phyloP scores from a whole-genome alignment of 164 flowering plant genomes.

The Berberis vulgaris region DNA sequence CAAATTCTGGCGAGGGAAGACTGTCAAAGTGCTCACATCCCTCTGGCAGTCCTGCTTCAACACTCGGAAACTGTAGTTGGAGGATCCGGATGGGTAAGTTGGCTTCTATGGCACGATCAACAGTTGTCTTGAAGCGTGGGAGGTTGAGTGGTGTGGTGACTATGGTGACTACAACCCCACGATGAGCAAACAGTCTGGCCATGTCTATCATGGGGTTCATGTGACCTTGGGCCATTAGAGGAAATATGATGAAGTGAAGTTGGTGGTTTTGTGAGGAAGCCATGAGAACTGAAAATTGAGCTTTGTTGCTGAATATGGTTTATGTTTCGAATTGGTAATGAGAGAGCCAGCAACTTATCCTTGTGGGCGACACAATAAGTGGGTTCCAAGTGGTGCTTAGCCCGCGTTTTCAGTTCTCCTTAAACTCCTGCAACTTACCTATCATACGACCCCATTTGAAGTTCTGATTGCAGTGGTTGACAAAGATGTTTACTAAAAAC shows the following conservation, averaged over 20 bases:
- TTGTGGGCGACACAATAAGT: neutral
- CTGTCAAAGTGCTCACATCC: conserved; percentile 43
- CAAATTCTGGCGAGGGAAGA: conserved; percentile 15
- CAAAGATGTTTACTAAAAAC: too few relatives aligned
- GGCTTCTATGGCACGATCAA: conserved; percentile 11
- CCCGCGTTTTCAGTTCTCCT: conserved; percentile 23
- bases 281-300: neutral
- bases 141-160: conserved; percentile 43
- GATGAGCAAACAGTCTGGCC: conserved; percentile 31
- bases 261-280: conserved; percentile 1
- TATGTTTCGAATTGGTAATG: neutral
- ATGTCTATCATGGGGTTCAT: conserved; percentile 44
- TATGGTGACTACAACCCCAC: conserved; percentile 28
- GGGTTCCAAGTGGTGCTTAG: neutral
- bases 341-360: neutral
- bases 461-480: too few relatives aligned
- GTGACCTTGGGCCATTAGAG: conserved; percentile 21
- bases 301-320: neutral
- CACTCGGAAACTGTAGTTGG: conserved; percentile 19
- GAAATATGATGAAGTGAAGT: conserved; percentile 4
- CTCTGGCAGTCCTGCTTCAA: conserved; percentile 33
- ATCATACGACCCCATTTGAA: too few relatives aligned
- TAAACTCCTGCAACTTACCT: neutral
- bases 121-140: conserved; percentile 6
- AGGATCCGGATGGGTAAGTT: conserved; percentile 18